Evolutionary conservation across 768 basidiomycete genomes (phyloP).

Genomic region (Plicaturopsis crispa): DNA sequence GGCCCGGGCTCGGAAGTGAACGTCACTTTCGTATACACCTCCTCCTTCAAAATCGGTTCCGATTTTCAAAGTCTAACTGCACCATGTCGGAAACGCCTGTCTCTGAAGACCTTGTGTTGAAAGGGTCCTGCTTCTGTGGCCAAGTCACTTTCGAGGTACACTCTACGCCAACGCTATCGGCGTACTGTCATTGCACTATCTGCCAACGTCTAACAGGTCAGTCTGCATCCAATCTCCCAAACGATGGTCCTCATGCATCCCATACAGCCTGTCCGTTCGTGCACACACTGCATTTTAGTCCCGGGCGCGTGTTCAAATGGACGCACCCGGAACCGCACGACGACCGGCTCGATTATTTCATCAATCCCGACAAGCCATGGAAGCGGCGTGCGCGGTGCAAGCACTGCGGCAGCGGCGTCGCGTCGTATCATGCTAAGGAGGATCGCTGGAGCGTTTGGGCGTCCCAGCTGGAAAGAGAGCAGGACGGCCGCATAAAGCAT

Average conservation of each 20-base stretch:
- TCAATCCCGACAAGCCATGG: conserved; percentile 41
- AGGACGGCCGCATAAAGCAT: conserved; percentile 37
- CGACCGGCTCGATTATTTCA: conserved; percentile 36
- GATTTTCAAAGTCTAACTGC: no score
- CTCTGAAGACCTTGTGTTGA: conserved; percentile 21
- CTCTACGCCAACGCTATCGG: conserved; percentile 44
- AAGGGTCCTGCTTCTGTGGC: conserved; percentile 58
- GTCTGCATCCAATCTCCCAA: conserved; percentile 6
- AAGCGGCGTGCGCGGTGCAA: conserved; percentile 62
- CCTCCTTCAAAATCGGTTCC: no score
- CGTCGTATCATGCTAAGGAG: conserved; percentile 42
- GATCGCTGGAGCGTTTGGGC: conserved; percentile 54
- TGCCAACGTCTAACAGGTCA: conserved; percentile 56
- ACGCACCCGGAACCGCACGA: conserved; percentile 29
- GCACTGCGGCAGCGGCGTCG: conserved; percentile 46
- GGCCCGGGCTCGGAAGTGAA: no score
- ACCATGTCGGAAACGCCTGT: no score
- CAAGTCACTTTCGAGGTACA: conserved; percentile 37
- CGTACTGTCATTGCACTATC: conserved; percentile 65
- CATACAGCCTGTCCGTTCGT: conserved; percentile 51
- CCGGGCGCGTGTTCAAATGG: conserved; percentile 48
- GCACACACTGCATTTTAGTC: conserved; percentile 50
- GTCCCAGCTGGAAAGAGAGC: conserved; percentile 44
- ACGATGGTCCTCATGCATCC: not conserved
- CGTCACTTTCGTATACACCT: no score